These are phyloP conservation scores for Diaporthe ilicicola DNA, from an alignment of 2,329 filamentous ascomycete species.

Conservation along the genomic window DNA sequence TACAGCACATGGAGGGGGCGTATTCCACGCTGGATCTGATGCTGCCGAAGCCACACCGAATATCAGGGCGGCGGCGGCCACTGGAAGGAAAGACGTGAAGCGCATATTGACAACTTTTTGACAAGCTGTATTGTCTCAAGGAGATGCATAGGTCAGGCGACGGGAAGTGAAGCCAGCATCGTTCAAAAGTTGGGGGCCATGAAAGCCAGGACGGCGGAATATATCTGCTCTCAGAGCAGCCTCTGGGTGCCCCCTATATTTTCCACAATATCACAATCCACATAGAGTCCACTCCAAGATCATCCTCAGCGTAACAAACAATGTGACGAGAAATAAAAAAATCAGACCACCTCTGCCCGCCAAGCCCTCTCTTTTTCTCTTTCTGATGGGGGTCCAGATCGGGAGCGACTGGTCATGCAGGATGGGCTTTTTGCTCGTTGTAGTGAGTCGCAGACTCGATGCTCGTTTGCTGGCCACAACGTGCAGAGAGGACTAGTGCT, in stretches of 20 bases:
- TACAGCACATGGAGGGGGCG: background rate
- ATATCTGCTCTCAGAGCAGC: background rate
- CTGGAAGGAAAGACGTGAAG: conserved; percentile 9
- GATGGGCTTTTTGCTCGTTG: background rate
- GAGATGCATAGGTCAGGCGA: background rate
- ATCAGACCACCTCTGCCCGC: conserved; percentile 3
- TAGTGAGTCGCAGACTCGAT: background rate
- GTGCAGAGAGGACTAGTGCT: background rate
- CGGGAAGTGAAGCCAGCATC: background rate
- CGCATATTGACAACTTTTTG: background rate
- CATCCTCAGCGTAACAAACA: background rate
- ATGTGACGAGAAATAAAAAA: background rate
- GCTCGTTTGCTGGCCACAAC: background rate
- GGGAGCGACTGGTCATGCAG: background rate
- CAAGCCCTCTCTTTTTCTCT: background rate
- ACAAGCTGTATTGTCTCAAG: background rate
- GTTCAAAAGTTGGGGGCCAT: background rate
- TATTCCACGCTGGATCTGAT: conserved; percentile 6
- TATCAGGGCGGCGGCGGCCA: conserved; percentile 4
- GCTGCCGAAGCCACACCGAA: conserved; percentile 15
- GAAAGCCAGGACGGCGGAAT: background rate
- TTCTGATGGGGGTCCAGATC: background rate
- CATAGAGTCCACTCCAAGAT: background rate
- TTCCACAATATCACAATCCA: background rate
- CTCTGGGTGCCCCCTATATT: background rate